Evolutionary conservation across 805 yeast genomes (phyloP).

Genomic region (Yarrowia divulgata): DNA sequence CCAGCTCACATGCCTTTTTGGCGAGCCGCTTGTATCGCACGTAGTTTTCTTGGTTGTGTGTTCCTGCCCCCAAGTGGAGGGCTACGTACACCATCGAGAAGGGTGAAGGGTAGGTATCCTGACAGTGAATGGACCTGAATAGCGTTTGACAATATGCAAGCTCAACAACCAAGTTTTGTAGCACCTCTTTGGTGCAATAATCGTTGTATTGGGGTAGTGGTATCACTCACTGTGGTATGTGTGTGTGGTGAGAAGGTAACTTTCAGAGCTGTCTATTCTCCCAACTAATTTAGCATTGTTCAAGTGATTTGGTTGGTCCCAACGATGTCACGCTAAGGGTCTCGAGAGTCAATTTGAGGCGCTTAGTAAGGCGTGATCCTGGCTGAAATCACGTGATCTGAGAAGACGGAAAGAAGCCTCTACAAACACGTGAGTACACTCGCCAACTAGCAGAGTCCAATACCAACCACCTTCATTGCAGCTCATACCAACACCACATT

Average conservation of each 20-base stretch:
- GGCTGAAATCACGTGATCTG: background rate
- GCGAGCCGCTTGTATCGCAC: constrained; percentile 15
- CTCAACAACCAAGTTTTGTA: background rate
- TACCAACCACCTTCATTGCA: too few species aligned
- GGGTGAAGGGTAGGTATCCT: background rate
- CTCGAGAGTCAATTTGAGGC: background rate
- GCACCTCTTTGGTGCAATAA: background rate
- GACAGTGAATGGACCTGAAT: background rate
- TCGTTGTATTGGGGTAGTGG: background rate
- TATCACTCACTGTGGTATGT: background rate
- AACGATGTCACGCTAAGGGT: background rate
- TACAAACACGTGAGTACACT: too few species aligned
- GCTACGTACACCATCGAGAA: constrained; percentile 15
- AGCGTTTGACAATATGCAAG: background rate
- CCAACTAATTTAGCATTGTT: background rate
- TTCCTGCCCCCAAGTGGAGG: constrained; percentile 21
- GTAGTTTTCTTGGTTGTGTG: constrained; percentile 11
- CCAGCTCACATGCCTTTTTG: constrained; percentile 43
- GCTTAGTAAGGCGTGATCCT: background rate
- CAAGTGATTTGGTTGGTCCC: constrained; percentile 3
- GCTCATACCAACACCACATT: background rate
- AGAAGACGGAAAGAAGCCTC: too few species aligned
- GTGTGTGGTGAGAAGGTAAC: background rate
- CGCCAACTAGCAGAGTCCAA: too few species aligned
- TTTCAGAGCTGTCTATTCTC: background rate